phyloP scores from a whole-genome alignment of 768 basidiomycete genomes.

The Phylloporus arenicola region DNA sequence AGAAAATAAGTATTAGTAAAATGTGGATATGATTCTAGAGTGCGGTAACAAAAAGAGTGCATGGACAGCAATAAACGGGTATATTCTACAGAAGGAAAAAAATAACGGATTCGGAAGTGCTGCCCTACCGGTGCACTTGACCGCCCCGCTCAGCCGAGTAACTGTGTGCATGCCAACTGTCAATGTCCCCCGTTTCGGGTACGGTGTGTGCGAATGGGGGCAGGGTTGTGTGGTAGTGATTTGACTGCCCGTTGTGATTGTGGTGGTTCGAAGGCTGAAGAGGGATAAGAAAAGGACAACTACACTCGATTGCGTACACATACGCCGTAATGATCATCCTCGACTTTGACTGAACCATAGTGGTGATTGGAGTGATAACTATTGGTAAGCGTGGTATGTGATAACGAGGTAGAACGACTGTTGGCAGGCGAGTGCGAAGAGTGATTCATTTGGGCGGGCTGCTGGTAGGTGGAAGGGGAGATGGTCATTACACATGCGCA shows the following conservation, averaged over 20 bases:
- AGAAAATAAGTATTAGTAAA: constrained; percentile 32
- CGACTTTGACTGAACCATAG: constrained; percentile 57
- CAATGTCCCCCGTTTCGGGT: constrained; percentile 39
- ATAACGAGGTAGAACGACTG: constrained; percentile 41
- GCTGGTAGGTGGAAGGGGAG: constrained; percentile 38
- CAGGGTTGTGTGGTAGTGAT: constrained; percentile 39
- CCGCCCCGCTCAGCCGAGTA: constrained; percentile 62
- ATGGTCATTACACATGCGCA: constrained; percentile 53
- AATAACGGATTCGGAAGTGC: background rate
- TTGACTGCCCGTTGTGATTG: constrained; percentile 32
- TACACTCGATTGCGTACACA: constrained; percentile 18
- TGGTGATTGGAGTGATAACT: constrained; percentile 46
- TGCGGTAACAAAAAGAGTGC: constrained; percentile 16
- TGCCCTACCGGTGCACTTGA: constrained; percentile 51
- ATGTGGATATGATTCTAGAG: constrained; percentile 28
- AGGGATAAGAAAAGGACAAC: constrained; percentile 2
- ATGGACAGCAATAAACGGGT: constrained; percentile 33
- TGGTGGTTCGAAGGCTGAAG: constrained; percentile 29
- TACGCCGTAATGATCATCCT: constrained; percentile 59
- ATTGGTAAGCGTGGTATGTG: constrained; percentile 36
- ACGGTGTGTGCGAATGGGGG: constrained; percentile 45
- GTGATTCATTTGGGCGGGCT: constrained; percentile 67
- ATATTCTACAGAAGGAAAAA: constrained; percentile 26
- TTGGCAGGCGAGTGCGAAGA: constrained; percentile 46
- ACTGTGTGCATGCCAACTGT: constrained; percentile 49